phyloP scores from a whole-genome alignment of 495 filamentous ascomycete species.

The Beverwykella pulmonaria region DNA sequence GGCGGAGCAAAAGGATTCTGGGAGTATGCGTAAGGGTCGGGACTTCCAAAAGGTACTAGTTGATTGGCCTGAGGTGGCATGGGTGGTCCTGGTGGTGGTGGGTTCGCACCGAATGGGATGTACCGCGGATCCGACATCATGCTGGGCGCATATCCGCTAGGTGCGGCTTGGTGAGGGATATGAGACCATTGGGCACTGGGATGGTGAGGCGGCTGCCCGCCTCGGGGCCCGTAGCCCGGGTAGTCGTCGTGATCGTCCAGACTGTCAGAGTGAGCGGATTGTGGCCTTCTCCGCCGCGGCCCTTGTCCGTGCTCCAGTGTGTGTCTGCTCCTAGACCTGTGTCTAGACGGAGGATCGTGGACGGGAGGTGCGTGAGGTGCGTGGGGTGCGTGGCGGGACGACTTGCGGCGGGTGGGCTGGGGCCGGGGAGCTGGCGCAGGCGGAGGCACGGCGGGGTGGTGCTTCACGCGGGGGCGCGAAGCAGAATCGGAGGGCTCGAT shows the following conservation, averaged over 20 bases:
- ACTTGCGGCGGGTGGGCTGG: conserved; percentile 38
- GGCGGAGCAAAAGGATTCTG: conserved; percentile 43
- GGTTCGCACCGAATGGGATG: conserved; percentile 29
- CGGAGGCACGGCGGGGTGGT: conserved; percentile 26
- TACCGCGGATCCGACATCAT: conserved; percentile 31
- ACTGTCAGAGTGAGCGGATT: conserved; percentile 40
- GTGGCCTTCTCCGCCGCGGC: conserved; percentile 30
- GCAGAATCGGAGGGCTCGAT: conserved; percentile 43
- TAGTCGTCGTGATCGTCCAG: conserved; percentile 48
- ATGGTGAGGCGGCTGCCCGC: conserved; percentile 36
- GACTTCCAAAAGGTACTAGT: conserved; percentile 40
- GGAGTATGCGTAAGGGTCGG: conserved; percentile 42
- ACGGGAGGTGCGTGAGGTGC: conserved; percentile 27
- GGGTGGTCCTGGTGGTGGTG: conserved; percentile 5
- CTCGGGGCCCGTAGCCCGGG: conserved; percentile 37
- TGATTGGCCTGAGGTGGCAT: conserved; percentile 10
- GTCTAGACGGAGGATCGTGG: conserved; percentile 28
- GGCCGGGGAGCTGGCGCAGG: conserved; percentile 38
- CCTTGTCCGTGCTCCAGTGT: conserved; percentile 30
- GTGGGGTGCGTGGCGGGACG: conserved; percentile 34
- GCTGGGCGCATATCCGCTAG: conserved; percentile 44
- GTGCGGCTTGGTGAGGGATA: conserved; percentile 29
- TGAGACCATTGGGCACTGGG: conserved; percentile 37
- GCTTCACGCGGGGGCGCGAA: conserved; percentile 39
- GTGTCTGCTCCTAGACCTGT: conserved; percentile 33